Conservation (phyloP, 345 rosid genomes). For the Cardamine chenopodiifolia region DNA sequence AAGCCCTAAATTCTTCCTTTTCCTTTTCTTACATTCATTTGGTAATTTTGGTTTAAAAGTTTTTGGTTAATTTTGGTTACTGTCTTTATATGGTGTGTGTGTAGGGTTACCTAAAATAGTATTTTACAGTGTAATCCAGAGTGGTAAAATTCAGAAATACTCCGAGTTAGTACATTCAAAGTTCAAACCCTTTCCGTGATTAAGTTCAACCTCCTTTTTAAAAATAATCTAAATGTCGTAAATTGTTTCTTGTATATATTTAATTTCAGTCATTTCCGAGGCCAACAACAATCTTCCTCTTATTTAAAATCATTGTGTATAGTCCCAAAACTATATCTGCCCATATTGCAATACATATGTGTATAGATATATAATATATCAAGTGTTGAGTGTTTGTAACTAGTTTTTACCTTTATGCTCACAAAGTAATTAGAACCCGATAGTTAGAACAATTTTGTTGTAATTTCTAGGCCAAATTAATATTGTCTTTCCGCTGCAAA, state of each 20-base stretch:
- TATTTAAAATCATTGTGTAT: constrained; percentile 35
- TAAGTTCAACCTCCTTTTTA: not conserved
- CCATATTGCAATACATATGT: not conserved
- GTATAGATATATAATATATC: not conserved
- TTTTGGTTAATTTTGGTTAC: constrained; percentile 34
- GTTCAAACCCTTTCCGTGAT: constrained; percentile 30
- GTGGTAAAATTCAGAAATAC: constrained; percentile 42
- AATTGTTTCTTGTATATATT: constrained; percentile 13
- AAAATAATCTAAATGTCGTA: constrained; percentile 1
- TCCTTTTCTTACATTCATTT: constrained; percentile 35
- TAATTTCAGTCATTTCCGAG: constrained; percentile 49
- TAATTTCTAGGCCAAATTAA: not conserved
- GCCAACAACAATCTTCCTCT: constrained; percentile 37
- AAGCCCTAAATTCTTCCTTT: constrained; percentile 35
- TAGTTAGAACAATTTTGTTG: not conserved
- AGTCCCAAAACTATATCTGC: constrained; percentile 24
- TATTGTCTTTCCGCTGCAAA: not conserved
- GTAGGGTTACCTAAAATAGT: constrained; percentile 38
- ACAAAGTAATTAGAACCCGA: too few species aligned
- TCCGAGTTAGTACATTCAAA: constrained; percentile 39
- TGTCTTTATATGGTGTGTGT: constrained; percentile 26
- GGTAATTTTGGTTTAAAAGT: constrained; percentile 25
- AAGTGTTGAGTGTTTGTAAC: not conserved
- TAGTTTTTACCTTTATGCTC: not conserved
- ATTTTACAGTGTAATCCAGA: constrained; percentile 20